Evolutionary conservation across 805 yeast genomes (phyloP), one percentile per base, ranked within the genome.

Genomic region (Scheffersomyces coipomensis): DNA sequence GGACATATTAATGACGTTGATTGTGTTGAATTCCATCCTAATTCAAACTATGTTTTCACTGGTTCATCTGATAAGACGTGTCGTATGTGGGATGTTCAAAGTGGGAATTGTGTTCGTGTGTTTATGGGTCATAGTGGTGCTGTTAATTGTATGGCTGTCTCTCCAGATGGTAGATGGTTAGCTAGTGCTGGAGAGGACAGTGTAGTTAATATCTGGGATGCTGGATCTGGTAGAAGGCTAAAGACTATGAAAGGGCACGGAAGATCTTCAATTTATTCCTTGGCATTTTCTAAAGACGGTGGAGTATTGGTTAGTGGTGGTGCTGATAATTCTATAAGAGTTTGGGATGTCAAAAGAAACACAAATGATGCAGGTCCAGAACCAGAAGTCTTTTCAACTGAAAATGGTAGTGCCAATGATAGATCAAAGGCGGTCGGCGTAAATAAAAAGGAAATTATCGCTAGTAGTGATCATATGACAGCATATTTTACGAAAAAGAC

Each of bases 1-100:
- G 99, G 99, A 0, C 99, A 93, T 64, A 76, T 90, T 53, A 86
- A 88, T 54, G 99, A 93, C 66, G 98, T 93, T 27, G 98, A 93
- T 58, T 82, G 91, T 49, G 95, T 91, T 26, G 83, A 82, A 35
- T 93, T 91, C 76, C 99, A 93, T 66, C 98, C 99, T 19, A 93
- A 93, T 61, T 90, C 97, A 7, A 85, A 90, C 35, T 93, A 93
- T 58, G 81, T 93, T 5, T 83, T 93, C 55, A 91, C 99, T 0
- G 99, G 99, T 5, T 88, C 96, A 5, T 79, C 90, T 46, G 99
- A 93, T 64, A 88, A 89, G 65, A 88, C 98, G 0, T 85, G 95
- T 55, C 76, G 99, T 47, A 90, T 93, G 97, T 93, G 99, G 99
- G 99, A 93, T 61, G 81, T 93, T 19, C 78, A 82, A 26, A 77